Evolutionary conservation across 116 monocot species (phyloP).

Genomic region (Iris pallida): DNA sequence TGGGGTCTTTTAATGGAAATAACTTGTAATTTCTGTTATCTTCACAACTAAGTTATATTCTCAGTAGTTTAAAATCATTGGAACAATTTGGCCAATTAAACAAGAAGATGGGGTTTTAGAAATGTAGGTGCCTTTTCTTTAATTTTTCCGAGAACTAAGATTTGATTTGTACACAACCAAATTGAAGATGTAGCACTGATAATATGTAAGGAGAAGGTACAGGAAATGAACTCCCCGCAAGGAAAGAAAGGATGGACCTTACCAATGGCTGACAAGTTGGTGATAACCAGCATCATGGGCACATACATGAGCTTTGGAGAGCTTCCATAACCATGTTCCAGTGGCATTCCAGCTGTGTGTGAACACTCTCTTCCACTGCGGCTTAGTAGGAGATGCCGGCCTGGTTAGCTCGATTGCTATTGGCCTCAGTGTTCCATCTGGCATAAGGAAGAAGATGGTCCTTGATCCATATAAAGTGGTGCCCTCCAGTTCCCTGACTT

Average conservation of each 20-base stretch:
- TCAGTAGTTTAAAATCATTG: too few relatives aligned
- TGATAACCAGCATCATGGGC: conserved; percentile 59
- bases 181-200: too few relatives aligned
- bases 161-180: too few relatives aligned
- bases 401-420: conserved; percentile 69
- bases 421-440: conserved; percentile 30
- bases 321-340: conserved; percentile 52
- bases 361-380: conserved; percentile 45
- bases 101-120: not conserved
- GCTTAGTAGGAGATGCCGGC: conserved; percentile 24
- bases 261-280: conserved; percentile 64
- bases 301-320: conserved; percentile 56
- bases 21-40: too few relatives aligned
- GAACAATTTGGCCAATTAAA: too few relatives aligned
- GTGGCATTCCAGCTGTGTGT: conserved; percentile 34
- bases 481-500: conserved; percentile 32
- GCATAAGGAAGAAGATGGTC: conserved; percentile 50
- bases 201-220: too few relatives aligned
- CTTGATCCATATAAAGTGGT: conserved; percentile 50
- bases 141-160: too few relatives aligned
- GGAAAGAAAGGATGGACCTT: not conserved
- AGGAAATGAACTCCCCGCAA: too few relatives aligned
- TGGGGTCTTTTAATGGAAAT: too few relatives aligned
- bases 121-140: too few relatives aligned
- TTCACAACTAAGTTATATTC: too few relatives aligned